Percentiles rank a stretch among this genome's conserved stretches.
phyloP scores from a whole-genome alignment of 1,284 basidiomycete species.

The Xerocomus nothofagi region DNA sequence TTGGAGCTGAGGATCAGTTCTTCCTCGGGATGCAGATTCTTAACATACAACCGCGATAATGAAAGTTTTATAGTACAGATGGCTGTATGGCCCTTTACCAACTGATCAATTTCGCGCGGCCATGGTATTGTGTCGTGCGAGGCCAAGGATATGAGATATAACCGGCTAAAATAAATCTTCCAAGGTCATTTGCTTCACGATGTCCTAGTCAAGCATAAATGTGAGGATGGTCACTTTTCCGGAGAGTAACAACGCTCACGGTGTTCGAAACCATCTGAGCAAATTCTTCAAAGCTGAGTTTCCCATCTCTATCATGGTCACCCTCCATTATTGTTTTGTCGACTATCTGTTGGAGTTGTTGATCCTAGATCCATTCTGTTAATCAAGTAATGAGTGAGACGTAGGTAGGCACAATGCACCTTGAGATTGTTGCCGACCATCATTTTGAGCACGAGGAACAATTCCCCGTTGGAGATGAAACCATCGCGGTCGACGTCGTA shows the following conservation, averaged over 20 bases:
- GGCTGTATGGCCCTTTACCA: conserved; percentile 12
- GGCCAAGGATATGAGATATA: conserved; percentile 23
- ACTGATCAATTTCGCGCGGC: conserved; percentile 7
- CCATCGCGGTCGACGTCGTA: conserved; percentile 99
- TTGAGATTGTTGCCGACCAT: conserved; percentile 99
- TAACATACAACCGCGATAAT: conserved; percentile 24
- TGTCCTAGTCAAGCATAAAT: conserved; percentile 54
- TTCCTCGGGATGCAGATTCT: conserved; percentile 8
- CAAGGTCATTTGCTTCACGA: conserved; percentile 98
- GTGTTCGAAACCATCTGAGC: conserved; percentile 96
- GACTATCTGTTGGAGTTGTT: conserved; percentile 98
- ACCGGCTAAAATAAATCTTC: conserved; percentile 47
- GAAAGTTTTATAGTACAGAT: conserved; percentile 24
- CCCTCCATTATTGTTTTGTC: conserved; percentile 99
- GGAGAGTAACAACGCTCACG: conserved; percentile 46
- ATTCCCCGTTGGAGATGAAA: conserved; percentile 97
- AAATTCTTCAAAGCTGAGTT: conserved; percentile 97
- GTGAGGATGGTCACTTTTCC: background rate
- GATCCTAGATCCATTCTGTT: conserved; percentile 59
- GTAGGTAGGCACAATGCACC: conserved; percentile 42
- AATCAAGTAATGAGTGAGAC: background rate
- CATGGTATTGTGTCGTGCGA: conserved; percentile 22
- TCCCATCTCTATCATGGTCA: conserved; percentile 96
- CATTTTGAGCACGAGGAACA: conserved; percentile 99
- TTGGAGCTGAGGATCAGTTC: conserved; percentile 8